Percentiles rank a stretch among this genome's conserved stretches.
phyloP scores from a whole-genome alignment of 352 stramenopile species.

The Globisporangium solare region DNA sequence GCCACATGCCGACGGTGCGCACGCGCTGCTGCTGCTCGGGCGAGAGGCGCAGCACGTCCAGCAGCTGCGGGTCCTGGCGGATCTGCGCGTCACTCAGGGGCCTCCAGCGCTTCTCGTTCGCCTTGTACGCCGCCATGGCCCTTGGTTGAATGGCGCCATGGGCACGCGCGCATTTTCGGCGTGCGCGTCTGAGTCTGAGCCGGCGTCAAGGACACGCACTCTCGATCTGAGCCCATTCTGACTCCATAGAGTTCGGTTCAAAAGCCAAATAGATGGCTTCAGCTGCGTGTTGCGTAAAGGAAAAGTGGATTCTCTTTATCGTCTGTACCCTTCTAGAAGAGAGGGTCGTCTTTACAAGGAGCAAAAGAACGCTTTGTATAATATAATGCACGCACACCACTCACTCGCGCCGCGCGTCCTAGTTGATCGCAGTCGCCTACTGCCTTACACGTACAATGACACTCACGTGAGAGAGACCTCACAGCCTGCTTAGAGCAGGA shows the following conservation, averaged over 20 bases:
- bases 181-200: conserved; percentile 5
- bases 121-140: conserved; percentile 47
- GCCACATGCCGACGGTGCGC: conserved; percentile 33
- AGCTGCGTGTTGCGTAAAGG: conserved; percentile 8
- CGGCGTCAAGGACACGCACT: background rate
- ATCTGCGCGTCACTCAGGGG: conserved; percentile 22
- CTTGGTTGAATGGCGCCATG: background rate
- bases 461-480: background rate
- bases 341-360: background rate
- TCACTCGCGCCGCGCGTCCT: conserved; percentile 10
- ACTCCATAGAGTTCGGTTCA: background rate
- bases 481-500: conserved; percentile 32
- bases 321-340: background rate
- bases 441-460: conserved; percentile 3
- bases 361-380: conserved; percentile 12
- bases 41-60: conserved; percentile 36
- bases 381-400: conserved; percentile 14
- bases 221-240: background rate
- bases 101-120: conserved; percentile 77
- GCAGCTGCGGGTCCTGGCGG: conserved; percentile 23
- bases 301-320: conserved; percentile 13
- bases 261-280: background rate
- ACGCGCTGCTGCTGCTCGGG: conserved; percentile 27
- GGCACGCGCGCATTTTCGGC: background rate
- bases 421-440: conserved; percentile 5